phyloP scores from a whole-genome alignment of 257 asterid species.

The Penstemon barbatus region DNA sequence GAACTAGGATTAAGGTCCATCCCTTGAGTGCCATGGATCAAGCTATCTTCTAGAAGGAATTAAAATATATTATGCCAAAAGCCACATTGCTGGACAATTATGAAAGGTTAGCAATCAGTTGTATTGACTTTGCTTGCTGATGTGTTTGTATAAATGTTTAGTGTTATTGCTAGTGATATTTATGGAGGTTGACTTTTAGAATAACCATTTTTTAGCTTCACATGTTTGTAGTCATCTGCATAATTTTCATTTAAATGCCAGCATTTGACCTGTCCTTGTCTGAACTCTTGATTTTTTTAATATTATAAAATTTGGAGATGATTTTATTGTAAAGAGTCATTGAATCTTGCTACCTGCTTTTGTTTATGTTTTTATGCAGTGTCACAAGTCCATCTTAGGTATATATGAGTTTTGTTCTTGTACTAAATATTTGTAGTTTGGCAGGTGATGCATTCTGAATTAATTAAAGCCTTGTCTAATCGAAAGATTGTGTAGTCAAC shows the following conservation, averaged over 20 bases:
- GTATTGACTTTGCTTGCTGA: slow-evolving; percentile 23
- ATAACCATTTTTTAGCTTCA: slow-evolving; percentile 21
- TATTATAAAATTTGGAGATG: slow-evolving; percentile 19
- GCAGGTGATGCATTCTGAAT: slow-evolving; percentile 31
- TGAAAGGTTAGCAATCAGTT: slow-evolving; percentile 42
- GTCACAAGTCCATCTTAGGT: slow-evolving; percentile 1
- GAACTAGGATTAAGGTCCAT: background rate
- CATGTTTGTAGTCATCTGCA: slow-evolving; percentile 26
- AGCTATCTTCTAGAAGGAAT: slow-evolving; percentile 25
- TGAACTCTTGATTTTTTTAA: slow-evolving; percentile 15
- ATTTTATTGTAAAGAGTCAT: slow-evolving; percentile 35
- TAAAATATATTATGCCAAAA: slow-evolving; percentile 3
- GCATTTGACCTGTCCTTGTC: slow-evolving; percentile 47
- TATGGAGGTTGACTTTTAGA: slow-evolving; percentile 34
- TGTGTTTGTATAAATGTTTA: slow-evolving; percentile 27
- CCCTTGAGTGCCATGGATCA: slow-evolving; percentile 26
- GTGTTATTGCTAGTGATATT: slow-evolving; percentile 13
- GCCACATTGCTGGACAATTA: slow-evolving; percentile 24
- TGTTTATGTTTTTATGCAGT: slow-evolving; percentile 2
- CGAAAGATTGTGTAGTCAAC: slow-evolving; percentile 30
- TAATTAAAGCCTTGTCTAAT: slow-evolving; percentile 22
- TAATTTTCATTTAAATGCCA: slow-evolving; percentile 38
- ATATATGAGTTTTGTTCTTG: background rate
- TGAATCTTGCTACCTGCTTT: slow-evolving; percentile 35
- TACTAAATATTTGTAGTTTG: slow-evolving; percentile 16